Evolutionary conservation across 345 rosid genomes (phyloP).

Genomic region (Ceriops decandra): DNA sequence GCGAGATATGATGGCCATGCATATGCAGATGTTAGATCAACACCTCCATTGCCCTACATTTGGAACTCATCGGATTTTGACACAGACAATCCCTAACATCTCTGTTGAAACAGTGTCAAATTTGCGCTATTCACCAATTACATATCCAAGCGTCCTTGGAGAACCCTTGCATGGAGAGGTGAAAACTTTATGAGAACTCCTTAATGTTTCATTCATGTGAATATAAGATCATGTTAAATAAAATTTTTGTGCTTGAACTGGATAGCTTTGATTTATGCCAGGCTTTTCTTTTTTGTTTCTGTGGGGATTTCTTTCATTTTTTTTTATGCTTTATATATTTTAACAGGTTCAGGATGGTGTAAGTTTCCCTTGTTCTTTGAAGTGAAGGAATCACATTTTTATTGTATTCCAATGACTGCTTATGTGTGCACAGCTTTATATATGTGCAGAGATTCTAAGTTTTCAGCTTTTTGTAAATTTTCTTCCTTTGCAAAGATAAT

Average conservation of each 20-base stretch:
- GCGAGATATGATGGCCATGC: conserved; percentile 96
- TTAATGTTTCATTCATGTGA: not conserved
- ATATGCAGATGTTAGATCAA: conserved; percentile 97
- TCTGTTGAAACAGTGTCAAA: conserved; percentile 68
- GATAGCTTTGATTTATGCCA: no score
- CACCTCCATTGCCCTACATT: conserved; percentile 96
- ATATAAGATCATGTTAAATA: no score
- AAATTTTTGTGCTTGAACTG: no score
- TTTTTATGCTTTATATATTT: not conserved
- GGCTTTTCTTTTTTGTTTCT: no score
- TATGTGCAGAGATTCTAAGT: no score
- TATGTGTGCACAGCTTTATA: no score
- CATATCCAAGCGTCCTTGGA: conserved; percentile 96
- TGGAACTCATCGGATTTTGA: conserved; percentile 82
- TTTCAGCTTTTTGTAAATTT: no score
- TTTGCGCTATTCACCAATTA: conserved; percentile 82
- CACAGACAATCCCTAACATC: conserved; percentile 62
- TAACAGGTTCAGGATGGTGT: not conserved
- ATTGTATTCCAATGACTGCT: not conserved
- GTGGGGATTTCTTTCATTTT: no score
- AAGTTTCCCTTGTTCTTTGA: not conserved
- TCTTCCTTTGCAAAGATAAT: no score
- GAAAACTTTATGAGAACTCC: conserved; percentile 17
- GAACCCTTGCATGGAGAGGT: conserved; percentile 99
- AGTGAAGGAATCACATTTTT: not conserved